Percentiles rank a stretch among this genome's conserved stretches.
These are phyloP conservation scores for Heterobasidion parviporum DNA, from an alignment of 1,284 basidiomycete species.

Conservation along the genomic window DNA sequence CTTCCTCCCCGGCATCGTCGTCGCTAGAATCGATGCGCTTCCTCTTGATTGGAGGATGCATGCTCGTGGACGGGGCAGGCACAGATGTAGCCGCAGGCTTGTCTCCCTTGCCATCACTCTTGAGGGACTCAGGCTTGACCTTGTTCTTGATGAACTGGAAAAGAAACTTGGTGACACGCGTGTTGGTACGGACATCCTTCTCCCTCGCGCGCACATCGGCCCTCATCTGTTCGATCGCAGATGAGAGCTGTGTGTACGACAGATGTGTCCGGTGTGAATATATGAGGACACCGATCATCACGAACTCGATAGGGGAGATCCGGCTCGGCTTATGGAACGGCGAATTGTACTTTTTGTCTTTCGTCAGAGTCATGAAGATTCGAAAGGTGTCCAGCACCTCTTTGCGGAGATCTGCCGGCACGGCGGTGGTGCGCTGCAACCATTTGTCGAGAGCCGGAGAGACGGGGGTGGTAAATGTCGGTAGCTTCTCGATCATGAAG, in stretches of 20 bases:
- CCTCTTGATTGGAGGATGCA: background rate
- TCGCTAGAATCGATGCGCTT: conserved; percentile 1
- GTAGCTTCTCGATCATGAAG: conserved; percentile 30
- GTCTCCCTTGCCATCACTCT: conserved; percentile 17
- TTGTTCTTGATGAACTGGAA: conserved; percentile 26
- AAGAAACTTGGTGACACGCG: conserved; percentile 30
- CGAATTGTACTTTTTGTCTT: conserved; percentile 24
- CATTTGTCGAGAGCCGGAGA: conserved; percentile 32
- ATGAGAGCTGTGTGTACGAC: conserved; percentile 32
- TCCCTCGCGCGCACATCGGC: conserved; percentile 31
- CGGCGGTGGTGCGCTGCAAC: conserved; percentile 21
- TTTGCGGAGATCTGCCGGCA: conserved; percentile 21
- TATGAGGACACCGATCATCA: conserved; percentile 39
- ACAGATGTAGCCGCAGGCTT: conserved; percentile 10
- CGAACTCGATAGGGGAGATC: conserved; percentile 40
- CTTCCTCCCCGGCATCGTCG: background rate
- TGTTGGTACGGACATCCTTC: conserved; percentile 34
- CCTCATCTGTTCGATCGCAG: conserved; percentile 33
- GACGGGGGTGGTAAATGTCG: conserved; percentile 21
- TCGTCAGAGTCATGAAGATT: conserved; percentile 31
- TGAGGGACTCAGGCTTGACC: conserved; percentile 12
- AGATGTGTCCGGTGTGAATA: conserved; percentile 24
- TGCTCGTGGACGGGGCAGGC: conserved; percentile 2
- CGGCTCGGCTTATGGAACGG: conserved; percentile 32
- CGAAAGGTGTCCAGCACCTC: conserved; percentile 31